phyloP scores from a whole-genome alignment of 257 asterid species.

The Phtheirospermum japonicum region DNA sequence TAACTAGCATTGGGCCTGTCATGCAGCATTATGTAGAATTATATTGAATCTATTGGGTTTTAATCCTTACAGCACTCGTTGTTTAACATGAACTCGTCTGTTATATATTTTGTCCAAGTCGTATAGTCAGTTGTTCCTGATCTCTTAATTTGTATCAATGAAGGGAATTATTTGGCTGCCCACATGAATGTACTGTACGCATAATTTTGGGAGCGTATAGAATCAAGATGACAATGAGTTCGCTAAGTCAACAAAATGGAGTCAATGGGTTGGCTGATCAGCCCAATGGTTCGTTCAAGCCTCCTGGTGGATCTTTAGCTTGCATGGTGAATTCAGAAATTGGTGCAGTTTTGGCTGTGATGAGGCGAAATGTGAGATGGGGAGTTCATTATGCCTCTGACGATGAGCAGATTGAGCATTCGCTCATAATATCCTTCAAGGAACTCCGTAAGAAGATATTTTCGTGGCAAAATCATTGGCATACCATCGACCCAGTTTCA shows the following conservation, averaged over 20 bases:
- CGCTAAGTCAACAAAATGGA: constrained; percentile 44
- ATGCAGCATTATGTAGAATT: not conserved
- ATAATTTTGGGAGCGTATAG: constrained; percentile 32
- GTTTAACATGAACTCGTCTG: too few species aligned
- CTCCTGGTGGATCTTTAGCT: constrained; percentile 73
- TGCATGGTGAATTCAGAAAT: constrained; percentile 90
- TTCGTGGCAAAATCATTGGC: constrained; percentile 76
- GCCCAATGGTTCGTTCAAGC: constrained; percentile 41
- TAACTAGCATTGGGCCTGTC: too few species aligned
- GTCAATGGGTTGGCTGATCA: constrained; percentile 42
- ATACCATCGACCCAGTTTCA: constrained; percentile 61
- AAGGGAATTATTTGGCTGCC: constrained; percentile 25
- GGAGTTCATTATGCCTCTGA: constrained; percentile 77
- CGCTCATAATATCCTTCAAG: constrained; percentile 76
- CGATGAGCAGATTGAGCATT: constrained; percentile 83
- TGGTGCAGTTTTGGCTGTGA: constrained; percentile 94
- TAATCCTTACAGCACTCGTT: too few species aligned
- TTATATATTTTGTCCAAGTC: too few species aligned
- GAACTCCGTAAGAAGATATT: constrained; percentile 75
- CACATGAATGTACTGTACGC: constrained; percentile 29
- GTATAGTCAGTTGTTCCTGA: too few species aligned
- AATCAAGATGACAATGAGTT: constrained; percentile 46
- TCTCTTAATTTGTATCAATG: constrained; percentile 12
- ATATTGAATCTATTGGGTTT: not conserved
- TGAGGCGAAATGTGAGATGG: constrained; percentile 99